Conservation (phyloP, 495 filamentous ascomycete genomes). For the Cercophora samala region DNA sequence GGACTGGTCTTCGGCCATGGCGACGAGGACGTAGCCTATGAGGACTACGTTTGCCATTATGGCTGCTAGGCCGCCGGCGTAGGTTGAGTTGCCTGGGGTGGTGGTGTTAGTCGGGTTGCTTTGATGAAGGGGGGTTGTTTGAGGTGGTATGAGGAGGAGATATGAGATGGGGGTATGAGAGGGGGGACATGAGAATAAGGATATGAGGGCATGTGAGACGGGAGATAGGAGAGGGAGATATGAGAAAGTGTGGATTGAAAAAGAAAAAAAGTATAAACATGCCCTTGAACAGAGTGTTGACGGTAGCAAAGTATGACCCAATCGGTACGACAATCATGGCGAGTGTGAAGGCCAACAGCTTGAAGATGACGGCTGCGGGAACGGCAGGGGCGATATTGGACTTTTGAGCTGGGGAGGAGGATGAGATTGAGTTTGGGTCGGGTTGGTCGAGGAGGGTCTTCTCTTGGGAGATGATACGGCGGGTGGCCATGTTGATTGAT, state of each 20-base stretch:
- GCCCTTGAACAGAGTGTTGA: conserved; percentile 78
- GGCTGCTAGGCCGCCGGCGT: conserved; percentile 78
- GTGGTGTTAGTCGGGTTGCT: background rate
- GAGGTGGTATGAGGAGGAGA: background rate
- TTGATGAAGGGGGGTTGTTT: too few relatives aligned
- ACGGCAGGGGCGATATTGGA: conserved; percentile 63
- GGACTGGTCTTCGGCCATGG: conserved; percentile 84
- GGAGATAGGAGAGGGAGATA: background rate
- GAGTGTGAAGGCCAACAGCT: conserved; percentile 82
- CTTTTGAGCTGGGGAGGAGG: conserved; percentile 40
- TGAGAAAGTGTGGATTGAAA: background rate
- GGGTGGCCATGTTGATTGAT: conserved; percentile 56
- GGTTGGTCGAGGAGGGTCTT: conserved; percentile 54
- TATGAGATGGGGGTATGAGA: background rate
- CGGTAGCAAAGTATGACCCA: conserved; percentile 77
- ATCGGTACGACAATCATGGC: conserved; percentile 88
- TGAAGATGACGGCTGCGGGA: conserved; percentile 78
- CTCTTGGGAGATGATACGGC: conserved; percentile 54
- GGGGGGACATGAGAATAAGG: background rate
- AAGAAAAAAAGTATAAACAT: conserved; percentile 8
- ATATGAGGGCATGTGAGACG: background rate
- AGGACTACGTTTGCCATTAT: conserved; percentile 88
- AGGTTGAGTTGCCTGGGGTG: conserved; percentile 78
- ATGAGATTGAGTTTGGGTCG: conserved; percentile 43
- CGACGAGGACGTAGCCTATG: conserved; percentile 85